Percentiles rank a stretch among this genome's conserved stretches.
Conservation (phyloP, 2,329 filamentous ascomycete genomes). For the Phyllosticta citrichinensis region DNA sequence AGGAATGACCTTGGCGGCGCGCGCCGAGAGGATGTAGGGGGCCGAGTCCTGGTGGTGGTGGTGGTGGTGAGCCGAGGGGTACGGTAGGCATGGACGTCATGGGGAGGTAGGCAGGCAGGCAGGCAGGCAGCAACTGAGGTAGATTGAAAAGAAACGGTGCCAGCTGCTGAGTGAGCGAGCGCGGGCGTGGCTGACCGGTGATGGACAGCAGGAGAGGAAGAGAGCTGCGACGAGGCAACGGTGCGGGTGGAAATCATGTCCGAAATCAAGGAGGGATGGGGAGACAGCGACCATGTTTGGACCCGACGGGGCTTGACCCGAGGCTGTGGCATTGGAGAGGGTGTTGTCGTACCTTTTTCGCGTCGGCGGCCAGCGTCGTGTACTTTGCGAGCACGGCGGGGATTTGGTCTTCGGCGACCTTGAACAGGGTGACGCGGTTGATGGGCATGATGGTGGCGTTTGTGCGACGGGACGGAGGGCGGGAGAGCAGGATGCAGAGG, state of each 20-base stretch:
- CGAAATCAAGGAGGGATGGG: background rate
- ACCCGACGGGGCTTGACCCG: background rate
- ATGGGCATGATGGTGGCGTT: conserved; percentile 19
- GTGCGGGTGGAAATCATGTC: background rate
- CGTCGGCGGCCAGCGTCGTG: conserved; percentile 23
- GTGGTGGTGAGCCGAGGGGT: background rate
- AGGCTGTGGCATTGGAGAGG: background rate
- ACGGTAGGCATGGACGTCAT: background rate
- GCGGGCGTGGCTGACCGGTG: background rate
- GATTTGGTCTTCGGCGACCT: conserved; percentile 23
- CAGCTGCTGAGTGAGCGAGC: background rate
- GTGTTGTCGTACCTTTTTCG: conserved; percentile 22
- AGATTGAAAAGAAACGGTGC: background rate
- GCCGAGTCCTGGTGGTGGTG: conserved; percentile 46
- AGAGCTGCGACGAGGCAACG: background rate
- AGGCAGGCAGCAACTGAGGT: background rate
- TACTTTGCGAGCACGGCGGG: conserved; percentile 24
- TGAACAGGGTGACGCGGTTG: conserved; percentile 28
- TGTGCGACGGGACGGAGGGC: background rate
- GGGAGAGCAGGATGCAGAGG: background rate
- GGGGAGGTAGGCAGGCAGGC: too few species aligned
- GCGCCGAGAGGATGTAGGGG: conserved; percentile 53
- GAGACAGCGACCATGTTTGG: background rate
- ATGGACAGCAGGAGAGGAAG: background rate
- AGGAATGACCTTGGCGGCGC: conserved; percentile 41